These are phyloP conservation scores for Asterophora lycoperdoides DNA, from an alignment of 768 basidiomycete genomes.

Conservation along the genomic window DNA sequence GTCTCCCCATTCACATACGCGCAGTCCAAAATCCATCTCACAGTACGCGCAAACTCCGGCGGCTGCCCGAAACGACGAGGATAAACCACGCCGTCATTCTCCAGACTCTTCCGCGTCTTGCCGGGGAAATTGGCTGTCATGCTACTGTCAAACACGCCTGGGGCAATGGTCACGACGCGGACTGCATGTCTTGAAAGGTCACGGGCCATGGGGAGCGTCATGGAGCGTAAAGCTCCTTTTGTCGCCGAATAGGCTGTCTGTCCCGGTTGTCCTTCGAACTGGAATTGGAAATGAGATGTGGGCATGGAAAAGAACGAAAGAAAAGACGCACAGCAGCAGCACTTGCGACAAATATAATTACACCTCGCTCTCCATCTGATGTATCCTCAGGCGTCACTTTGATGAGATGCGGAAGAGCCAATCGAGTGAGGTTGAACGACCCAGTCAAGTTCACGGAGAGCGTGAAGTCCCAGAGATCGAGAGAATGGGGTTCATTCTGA, in stretches of 20 bases:
- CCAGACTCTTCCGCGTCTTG: slow-evolving; percentile 36
- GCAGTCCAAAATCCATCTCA: slow-evolving; percentile 48
- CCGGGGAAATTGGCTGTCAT: slow-evolving; percentile 39
- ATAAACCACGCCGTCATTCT: slow-evolving; percentile 39
- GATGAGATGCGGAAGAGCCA: slow-evolving; percentile 47
- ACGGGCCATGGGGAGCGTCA: slow-evolving; percentile 60
- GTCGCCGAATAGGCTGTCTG: slow-evolving; percentile 54
- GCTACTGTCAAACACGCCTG: slow-evolving; percentile 48
- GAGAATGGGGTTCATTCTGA: slow-evolving; percentile 41
- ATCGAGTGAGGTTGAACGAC: slow-evolving; percentile 54
- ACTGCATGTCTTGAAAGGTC: slow-evolving; percentile 51
- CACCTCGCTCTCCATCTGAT: slow-evolving; percentile 49
- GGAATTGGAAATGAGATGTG: neutral
- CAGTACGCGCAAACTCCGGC: slow-evolving; percentile 48
- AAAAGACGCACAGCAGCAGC: slow-evolving; percentile 42
- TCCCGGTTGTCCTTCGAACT: slow-evolving; percentile 57
- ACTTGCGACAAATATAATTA: slow-evolving; percentile 54
- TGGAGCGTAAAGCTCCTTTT: slow-evolving; percentile 54
- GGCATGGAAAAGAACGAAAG: neutral
- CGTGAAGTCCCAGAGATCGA: slow-evolving; percentile 49
- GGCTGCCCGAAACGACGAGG: slow-evolving; percentile 47
- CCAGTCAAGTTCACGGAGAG: slow-evolving; percentile 55
- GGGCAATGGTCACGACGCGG: slow-evolving; percentile 55
- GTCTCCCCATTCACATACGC: slow-evolving; percentile 57
- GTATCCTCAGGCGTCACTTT: slow-evolving; percentile 43